Evolutionary conservation across 2,329 filamentous ascomycete species (phyloP).

Genomic region (Penicillium palitans): DNA sequence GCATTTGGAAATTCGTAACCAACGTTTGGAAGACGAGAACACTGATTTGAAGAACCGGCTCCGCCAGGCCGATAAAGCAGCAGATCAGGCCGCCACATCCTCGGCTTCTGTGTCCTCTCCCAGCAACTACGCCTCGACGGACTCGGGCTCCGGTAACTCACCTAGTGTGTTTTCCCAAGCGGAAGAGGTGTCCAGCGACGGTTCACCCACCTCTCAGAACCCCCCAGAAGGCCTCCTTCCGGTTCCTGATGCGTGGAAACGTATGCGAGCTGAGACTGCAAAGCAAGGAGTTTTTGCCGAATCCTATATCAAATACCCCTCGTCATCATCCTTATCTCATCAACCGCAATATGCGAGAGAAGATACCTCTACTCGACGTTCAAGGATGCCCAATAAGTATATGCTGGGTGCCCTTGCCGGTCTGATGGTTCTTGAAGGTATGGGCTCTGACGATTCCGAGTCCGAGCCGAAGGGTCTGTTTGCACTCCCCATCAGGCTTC

Average conservation of each 20-base stretch:
- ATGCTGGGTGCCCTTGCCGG: slow-evolving; percentile 92
- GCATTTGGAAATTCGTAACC: slow-evolving; percentile 89
- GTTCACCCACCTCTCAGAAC: slow-evolving; percentile 31
- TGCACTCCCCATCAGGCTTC: slow-evolving; percentile 61
- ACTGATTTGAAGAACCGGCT: slow-evolving; percentile 74
- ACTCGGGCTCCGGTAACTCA: slow-evolving; percentile 38
- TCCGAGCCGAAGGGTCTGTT: slow-evolving; percentile 66
- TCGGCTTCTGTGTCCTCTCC: slow-evolving; percentile 43
- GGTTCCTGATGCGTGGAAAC: slow-evolving; percentile 46
- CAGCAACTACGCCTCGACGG: slow-evolving; percentile 41
- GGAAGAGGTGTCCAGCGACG: slow-evolving; percentile 38
- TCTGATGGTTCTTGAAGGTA: slow-evolving; percentile 85
- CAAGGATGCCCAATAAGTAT: slow-evolving; percentile 66
- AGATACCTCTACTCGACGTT: slow-evolving; percentile 48
- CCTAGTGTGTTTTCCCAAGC: slow-evolving; percentile 44
- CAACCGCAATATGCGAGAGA: slow-evolving; percentile 36
- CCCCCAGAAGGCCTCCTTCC: slow-evolving; percentile 47
- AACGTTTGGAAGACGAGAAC: slow-evolving; percentile 78
- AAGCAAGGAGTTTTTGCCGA: slow-evolving; percentile 40
- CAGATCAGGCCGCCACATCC: slow-evolving; percentile 43
- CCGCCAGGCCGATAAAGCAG: slow-evolving; percentile 70
- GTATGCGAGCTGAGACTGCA: slow-evolving; percentile 40
- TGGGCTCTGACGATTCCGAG: slow-evolving; percentile 67
- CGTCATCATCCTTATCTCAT: slow-evolving; percentile 24
- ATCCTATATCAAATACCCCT: slow-evolving; percentile 37